Evolutionary conservation across 108 stramenopile species (phyloP), one percentile per base, ranked within the genome.

Genomic region (Nitzschia putrida): DNA sequence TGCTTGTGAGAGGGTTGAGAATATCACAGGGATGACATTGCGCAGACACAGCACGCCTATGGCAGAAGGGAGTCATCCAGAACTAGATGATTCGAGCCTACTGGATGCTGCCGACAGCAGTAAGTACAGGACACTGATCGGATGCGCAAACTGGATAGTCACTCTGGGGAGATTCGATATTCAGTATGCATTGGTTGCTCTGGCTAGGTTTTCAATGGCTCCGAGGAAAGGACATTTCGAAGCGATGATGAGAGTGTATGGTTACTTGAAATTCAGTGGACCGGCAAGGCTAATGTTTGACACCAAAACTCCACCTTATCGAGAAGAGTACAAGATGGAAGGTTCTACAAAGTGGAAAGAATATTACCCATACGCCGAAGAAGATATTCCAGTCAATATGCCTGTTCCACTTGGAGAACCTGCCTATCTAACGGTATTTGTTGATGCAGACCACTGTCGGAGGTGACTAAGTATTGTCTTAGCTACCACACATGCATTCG

Each of bases 391-490:
- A n/a, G 49, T 67, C 5, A 53, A 80, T 49, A 49, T 53, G 40
- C 78, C 71, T 18, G 34, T 34, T 10, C 29, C 82, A 59, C 67
- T 40, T 39, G 64, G 25, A 41, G 47, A 51, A 18, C 14, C 18
- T 18, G 53, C 18, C 8, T 9, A 18, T 20, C 10, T 54, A 18
- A 45, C 44, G 9, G 9, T 9, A 11, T 82, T 77, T 57, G 82
- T 83, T 21, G 85, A 86, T 68, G 52, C 76, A n/a, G 69, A 79
- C 50, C 82, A 83, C n/a, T n/a, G n/a, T n/a, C n/a, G n/a, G n/a
- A n/a, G n/a, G n/a, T n/a, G n/a, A n/a, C n/a, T n/a, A n/a, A n/a
- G n/a, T n/a, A n/a, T n/a, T n/a, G n/a, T n/a, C n/a, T n/a, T n/a
- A n/a, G n/a, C n/a, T n/a, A n/a, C n/a, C n/a, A n/a, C n/a, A n/a